These are phyloP conservation scores for Fusarium incarnatum DNA, from an alignment of 2,329 filamentous ascomycete genomes.

Conservation along the genomic window DNA sequence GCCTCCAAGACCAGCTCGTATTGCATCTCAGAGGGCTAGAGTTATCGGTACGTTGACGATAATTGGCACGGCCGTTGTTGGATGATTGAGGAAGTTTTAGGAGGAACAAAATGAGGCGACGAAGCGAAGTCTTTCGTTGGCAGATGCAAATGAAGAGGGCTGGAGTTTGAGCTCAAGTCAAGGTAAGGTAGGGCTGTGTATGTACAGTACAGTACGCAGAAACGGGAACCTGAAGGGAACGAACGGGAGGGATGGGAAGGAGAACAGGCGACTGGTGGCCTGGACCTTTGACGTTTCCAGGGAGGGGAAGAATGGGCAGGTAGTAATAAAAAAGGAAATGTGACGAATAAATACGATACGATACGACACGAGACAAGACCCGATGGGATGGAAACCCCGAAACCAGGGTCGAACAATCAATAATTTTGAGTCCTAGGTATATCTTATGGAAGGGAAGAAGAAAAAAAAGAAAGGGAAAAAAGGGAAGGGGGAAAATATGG, in stretches of 20 bases:
- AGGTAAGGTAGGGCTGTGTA: not conserved
- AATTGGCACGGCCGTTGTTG: not conserved
- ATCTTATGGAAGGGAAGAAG: not conserved
- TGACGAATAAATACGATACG: slow-evolving; percentile 10
- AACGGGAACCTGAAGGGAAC: slow-evolving; percentile 13
- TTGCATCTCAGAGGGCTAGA: slow-evolving; percentile 41
- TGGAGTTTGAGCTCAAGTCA: slow-evolving; percentile 18
- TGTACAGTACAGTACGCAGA: slow-evolving; percentile 10
- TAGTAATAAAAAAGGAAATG: slow-evolving; percentile 43
- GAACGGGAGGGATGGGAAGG: slow-evolving; percentile 42
- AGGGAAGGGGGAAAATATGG: slow-evolving; percentile 11
- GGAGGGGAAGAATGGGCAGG: slow-evolving; percentile 43
- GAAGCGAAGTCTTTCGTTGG: slow-evolving; percentile 6
- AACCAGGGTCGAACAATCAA: slow-evolving; percentile 35
- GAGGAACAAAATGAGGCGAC: slow-evolving; percentile 8
- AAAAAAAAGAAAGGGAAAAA: not conserved
- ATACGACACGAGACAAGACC: slow-evolving; percentile 10
- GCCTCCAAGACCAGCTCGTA: slow-evolving; percentile 37
- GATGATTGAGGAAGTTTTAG: slow-evolving; percentile 1
- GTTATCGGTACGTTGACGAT: not conserved
- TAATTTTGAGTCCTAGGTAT: slow-evolving; percentile 16
- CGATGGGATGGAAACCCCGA: slow-evolving; percentile 26
- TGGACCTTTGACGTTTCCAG: slow-evolving; percentile 20
- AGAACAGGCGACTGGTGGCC: slow-evolving; percentile 45
- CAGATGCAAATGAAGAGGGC: slow-evolving; percentile 15